Evolutionary conservation across 2,329 filamentous ascomycete genomes (phyloP), one percentile per base, ranked within the genome.

Genomic region (Arthrobotrys sinensis): DNA sequence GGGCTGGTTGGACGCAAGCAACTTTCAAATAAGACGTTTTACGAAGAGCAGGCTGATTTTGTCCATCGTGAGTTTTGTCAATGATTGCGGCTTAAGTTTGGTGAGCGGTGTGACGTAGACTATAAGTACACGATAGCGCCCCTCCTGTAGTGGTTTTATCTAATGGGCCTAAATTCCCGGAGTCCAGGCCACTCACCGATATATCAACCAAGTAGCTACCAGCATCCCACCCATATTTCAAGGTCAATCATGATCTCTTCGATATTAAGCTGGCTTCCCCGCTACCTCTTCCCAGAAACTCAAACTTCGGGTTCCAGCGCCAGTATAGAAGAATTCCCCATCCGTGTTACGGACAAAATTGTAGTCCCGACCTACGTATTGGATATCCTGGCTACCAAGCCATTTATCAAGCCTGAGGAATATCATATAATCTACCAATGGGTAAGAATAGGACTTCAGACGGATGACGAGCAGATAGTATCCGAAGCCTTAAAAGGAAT

Each of bases 341-440:
- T 21, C 10, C 55, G 55, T 6, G 43, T 66, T 7, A 43, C 53
- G 4, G 55, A 60, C 11, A 60, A 43, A 11, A 28, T 60, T 36
- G 45, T 8, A 5, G 32, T 66, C 11, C 69, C 69, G 10, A 52
- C 65, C n/a, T 73, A 73, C 46, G 69, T 60, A 11, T 5, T 64
- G 6, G 36, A 45, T 14, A 72, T 73, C 21, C 69, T 73, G 1
- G 28, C 5, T 4, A 57, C 69, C 1, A 73, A 73, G n/a, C 0
- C 36, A 11, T 73, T 73, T 46, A 60, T 73, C 21, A 43, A 57
- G 6, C 60, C 69, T 5, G 38, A 46, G 19, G 57, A 73, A 50
- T 73, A 65, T 28, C 34, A 52, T 11, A 28, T 65, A 34, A 48
- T 73, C 4, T 73, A 73, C 38, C 32, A 48, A 48, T 66, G 69